Evolutionary conservation across 2,329 filamentous ascomycete species (phyloP), one percentile per base, ranked within the genome.

Genomic region (Calonectria naviculata): DNA sequence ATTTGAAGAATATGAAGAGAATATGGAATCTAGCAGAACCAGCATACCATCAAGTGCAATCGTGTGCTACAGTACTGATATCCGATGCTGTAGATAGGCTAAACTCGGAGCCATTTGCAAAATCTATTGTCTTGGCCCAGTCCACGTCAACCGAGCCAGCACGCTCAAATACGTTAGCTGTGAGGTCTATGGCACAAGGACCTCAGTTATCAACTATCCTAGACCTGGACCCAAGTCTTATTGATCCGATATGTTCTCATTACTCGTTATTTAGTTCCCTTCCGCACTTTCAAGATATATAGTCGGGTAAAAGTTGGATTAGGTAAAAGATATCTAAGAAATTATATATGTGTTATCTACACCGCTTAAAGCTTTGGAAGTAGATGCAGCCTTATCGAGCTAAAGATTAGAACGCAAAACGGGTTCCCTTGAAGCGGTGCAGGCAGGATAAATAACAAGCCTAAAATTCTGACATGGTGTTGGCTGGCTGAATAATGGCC

Each of bases 61-160:
- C 68, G 21, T 75, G 64, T 3, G 74, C 74, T 12, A 71, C 74
- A 0, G 74, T 73, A 0, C 68, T 75, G 0, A 67, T 76, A 1
- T 75, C 74, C 5, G 74, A 76, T 1, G 70, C 74, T 1, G 75
- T 76, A 71, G 74, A 76, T 3, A 68, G 71, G n/a, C 75, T 74
- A 71, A 76, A 76, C 8, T 66, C 72, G 1, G 68, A 76, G 13
- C 74, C 74, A 7, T 31, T 46, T 26, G 29, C 38, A 24, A 62
- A 29, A 21, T 52, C 62, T 2, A 65, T 65, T 26, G 62, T 44
- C 3, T 42, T 65, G 41, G 12, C 62, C 13, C 31, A 42, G 31
- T 38, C 62, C n/a, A 65, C 62, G 44, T 44, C 62, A 10, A 54
- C 29, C 46, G 62, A 65, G 17, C 29, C 44, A 2, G 47, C 28